Evolutionary conservation across 139 green algal genomes (phyloP).

Genomic region (Spirogloea muscicola): DNA sequence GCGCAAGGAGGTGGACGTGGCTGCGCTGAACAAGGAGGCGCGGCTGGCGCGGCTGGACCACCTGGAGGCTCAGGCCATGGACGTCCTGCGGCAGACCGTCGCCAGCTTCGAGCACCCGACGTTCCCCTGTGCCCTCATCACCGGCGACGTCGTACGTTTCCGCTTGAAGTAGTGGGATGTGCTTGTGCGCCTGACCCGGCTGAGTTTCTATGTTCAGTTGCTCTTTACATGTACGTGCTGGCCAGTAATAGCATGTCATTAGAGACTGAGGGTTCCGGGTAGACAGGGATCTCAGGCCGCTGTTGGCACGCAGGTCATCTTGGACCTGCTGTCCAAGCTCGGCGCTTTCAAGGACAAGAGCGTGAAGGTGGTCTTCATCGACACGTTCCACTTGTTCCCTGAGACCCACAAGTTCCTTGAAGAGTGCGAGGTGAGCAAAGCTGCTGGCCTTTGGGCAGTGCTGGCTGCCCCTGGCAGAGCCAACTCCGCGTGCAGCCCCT

Average conservation of each 20-base stretch:
- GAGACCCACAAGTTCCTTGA: constrained; percentile 58
- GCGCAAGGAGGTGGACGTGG: too few species aligned
- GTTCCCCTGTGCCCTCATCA: constrained; percentile 62
- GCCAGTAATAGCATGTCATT: too few species aligned
- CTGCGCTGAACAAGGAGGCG: constrained; percentile 43
- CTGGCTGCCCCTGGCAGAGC: too few species aligned
- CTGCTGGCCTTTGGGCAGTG: too few species aligned
- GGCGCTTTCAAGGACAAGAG: constrained; percentile 42
- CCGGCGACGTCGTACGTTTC: constrained; percentile 58
- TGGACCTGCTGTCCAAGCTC: constrained; percentile 53
- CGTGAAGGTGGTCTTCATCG: constrained; percentile 55
- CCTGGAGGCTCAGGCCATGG: constrained; percentile 53
- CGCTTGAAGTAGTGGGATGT: too few species aligned
- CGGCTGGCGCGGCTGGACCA: constrained; percentile 28
- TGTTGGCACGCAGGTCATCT: constrained; percentile 47
- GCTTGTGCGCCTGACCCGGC: too few species aligned
- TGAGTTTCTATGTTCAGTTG: too few species aligned
- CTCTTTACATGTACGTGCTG: too few species aligned
- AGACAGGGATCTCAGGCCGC: too few species aligned
- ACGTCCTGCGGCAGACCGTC: constrained; percentile 41
- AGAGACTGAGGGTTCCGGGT: too few species aligned
- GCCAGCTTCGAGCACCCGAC: constrained; percentile 48
- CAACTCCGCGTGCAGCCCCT: too few species aligned
- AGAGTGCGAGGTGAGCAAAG: constrained; percentile 55
- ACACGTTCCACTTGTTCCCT: constrained; percentile 64